Evolutionary conservation across 257 asterid species (phyloP).

Genomic region (Gardenia jasminoides): DNA sequence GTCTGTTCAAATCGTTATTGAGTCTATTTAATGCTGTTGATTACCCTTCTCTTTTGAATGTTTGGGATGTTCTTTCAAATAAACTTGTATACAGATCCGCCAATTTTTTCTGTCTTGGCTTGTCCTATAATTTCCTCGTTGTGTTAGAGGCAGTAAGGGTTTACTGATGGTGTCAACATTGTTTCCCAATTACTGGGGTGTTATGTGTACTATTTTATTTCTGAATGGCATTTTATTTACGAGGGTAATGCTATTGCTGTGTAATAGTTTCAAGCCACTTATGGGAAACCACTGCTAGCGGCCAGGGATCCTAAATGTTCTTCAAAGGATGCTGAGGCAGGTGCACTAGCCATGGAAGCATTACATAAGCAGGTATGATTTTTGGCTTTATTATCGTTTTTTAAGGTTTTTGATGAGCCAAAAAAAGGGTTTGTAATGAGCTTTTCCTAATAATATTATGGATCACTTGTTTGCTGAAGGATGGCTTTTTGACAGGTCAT

Average conservation of each 20-base stretch:
- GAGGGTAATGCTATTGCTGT: slow-evolving; percentile 19
- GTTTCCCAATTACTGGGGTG: background rate
- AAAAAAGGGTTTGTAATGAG: background rate
- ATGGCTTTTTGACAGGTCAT: slow-evolving; percentile 60
- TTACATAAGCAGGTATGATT: slow-evolving; percentile 88
- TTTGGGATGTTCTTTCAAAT: background rate
- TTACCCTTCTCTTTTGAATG: background rate
- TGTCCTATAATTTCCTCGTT: background rate
- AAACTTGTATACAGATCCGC: no score
- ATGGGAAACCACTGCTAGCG: slow-evolving; percentile 92
- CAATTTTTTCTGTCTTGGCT: background rate
- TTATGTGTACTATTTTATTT: background rate
- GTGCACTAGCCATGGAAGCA: slow-evolving; percentile 98
- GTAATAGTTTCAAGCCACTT: slow-evolving; percentile 87
- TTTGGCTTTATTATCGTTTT: slow-evolving; percentile 9
- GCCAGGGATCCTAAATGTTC: slow-evolving; percentile 97
- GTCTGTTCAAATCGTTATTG: background rate
- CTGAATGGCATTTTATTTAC: background rate
- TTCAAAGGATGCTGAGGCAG: slow-evolving; percentile 96
- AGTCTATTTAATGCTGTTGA: background rate
- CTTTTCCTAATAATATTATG: background rate
- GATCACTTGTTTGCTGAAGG: slow-evolving; percentile 23
- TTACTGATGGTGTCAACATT: background rate
- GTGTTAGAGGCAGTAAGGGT: background rate
- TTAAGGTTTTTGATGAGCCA: background rate